These are phyloP conservation scores for Cymbidium sinense DNA, from an alignment of 106 monocot genomes.

Conservation along the genomic window DNA sequence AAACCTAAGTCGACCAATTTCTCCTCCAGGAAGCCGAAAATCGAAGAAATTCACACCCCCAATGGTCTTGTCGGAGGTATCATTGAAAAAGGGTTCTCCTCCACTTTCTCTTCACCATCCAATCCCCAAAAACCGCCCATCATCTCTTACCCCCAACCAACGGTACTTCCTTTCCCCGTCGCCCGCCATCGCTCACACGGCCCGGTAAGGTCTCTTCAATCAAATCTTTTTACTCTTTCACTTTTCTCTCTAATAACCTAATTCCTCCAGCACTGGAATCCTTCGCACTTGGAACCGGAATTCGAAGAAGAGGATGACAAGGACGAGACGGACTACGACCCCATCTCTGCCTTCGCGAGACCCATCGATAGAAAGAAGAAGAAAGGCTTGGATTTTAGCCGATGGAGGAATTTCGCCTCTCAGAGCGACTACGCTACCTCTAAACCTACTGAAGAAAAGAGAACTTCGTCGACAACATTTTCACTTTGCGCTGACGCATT, in stretches of 20 bases:
- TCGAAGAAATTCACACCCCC: slow-evolving; percentile 18
- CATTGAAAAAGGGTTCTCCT: slow-evolving; percentile 87
- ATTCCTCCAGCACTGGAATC: slow-evolving; percentile 53
- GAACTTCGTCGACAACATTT: background rate
- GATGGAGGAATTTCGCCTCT: slow-evolving; percentile 45
- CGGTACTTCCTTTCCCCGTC: slow-evolving; percentile 90
- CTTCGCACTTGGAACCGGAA: slow-evolving; percentile 13
- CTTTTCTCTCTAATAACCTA: background rate
- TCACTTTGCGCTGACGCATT: background rate
- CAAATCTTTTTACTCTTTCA: background rate
- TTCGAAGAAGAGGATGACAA: slow-evolving; percentile 29
- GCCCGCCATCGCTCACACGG: slow-evolving; percentile 96
- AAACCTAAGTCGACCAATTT: slow-evolving; percentile 8
- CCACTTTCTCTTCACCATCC: slow-evolving; percentile 10
- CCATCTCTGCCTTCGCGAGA: slow-evolving; percentile 24
- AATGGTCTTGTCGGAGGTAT: slow-evolving; percentile 58
- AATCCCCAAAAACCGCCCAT: background rate
- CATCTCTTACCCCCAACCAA: slow-evolving; percentile 32
- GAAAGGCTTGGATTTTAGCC: slow-evolving; percentile 64
- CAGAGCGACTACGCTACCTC: slow-evolving; percentile 2
- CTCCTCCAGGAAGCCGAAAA: slow-evolving; percentile 25
- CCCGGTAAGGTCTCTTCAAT: slow-evolving; percentile 39
- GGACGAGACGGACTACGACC: slow-evolving; percentile 28
- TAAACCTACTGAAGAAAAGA: slow-evolving; percentile 12
- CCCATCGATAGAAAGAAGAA: slow-evolving; percentile 58